phyloP scores from a whole-genome alignment of 495 filamentous ascomycete species.

The Neurospora tetraspora region DNA sequence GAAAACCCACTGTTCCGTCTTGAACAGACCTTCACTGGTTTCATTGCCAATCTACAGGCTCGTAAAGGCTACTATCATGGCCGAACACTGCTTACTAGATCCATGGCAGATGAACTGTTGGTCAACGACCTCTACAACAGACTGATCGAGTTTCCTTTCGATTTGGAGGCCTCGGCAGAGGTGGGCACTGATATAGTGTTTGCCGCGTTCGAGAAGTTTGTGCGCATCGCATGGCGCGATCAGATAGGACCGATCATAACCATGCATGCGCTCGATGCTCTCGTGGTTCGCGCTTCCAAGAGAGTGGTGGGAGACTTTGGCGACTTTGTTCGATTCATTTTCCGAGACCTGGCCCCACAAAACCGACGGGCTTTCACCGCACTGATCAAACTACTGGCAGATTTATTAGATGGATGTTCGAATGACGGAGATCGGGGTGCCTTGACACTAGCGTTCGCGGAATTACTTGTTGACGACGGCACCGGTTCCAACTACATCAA shows the following conservation, averaged over 20 bases:
- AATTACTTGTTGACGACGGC: constrained; percentile 69
- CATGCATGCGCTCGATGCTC: constrained; percentile 47
- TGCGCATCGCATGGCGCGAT: constrained; percentile 78
- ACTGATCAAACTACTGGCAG: constrained; percentile 75
- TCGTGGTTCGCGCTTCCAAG: constrained; percentile 68
- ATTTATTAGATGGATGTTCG: constrained; percentile 85
- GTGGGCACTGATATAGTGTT: constrained; percentile 83
- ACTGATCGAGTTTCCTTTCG: constrained; percentile 70
- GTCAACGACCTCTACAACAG: constrained; percentile 91
- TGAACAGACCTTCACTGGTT: constrained; percentile 79
- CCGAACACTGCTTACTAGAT: constrained; percentile 57
- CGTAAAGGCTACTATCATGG: constrained; percentile 81
- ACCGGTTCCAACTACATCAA: constrained; percentile 78
- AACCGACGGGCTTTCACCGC: constrained; percentile 81
- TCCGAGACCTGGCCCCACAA: constrained; percentile 78
- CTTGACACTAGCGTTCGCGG: constrained; percentile 82
- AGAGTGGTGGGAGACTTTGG: constrained; percentile 72
- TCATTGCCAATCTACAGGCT: constrained; percentile 69
- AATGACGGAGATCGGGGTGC: constrained; percentile 90
- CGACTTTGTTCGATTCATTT: constrained; percentile 65
- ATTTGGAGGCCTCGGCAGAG: constrained; percentile 62
- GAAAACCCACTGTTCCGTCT: constrained; percentile 54
- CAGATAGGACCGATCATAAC: constrained; percentile 78
- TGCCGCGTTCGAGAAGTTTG: constrained; percentile 87
- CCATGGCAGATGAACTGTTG: constrained; percentile 60